Percentiles rank a stretch among this genome's conserved stretches.
These are phyloP conservation scores for Acer yangbiense DNA, from an alignment of 345 rosid species.

Conservation along the genomic window DNA sequence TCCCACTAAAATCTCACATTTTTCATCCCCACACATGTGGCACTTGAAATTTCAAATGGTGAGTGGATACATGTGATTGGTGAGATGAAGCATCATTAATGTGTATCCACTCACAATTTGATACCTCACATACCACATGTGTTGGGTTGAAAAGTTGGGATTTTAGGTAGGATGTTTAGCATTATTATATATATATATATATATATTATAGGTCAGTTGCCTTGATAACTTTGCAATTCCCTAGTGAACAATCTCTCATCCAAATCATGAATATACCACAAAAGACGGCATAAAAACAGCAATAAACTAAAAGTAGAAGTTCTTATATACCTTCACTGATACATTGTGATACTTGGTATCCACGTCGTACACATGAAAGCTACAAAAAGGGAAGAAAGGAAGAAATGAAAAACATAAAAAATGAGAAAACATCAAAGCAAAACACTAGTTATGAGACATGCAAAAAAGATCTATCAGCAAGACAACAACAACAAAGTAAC, in stretches of 20 bases:
- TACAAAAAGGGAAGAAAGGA: conserved; percentile 30
- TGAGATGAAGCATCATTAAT: no score
- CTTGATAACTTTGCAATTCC: not conserved
- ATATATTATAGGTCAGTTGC: no score
- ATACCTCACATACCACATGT: no score
- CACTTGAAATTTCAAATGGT: no score
- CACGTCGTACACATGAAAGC: conserved; percentile 72
- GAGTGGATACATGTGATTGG: no score
- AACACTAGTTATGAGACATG: not conserved
- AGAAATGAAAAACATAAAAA: conserved; percentile 6
- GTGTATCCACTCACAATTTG: no score
- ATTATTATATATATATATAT: not conserved
- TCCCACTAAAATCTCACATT: no score
- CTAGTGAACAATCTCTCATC: not conserved
- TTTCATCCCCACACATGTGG: not conserved
- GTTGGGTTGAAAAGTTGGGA: no score
- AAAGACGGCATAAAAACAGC: not conserved
- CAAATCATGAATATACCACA: not conserved
- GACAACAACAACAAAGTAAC: not conserved
- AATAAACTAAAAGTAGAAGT: conserved; percentile 14
- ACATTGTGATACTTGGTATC: conserved; percentile 69
- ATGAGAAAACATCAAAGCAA: conserved; percentile 11
- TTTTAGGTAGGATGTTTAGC: no score
- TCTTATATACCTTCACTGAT: conserved; percentile 66
- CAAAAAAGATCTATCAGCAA: not conserved